Evolutionary conservation across 805 yeast genomes (phyloP).

Genomic region (Lachancea mirantina): DNA sequence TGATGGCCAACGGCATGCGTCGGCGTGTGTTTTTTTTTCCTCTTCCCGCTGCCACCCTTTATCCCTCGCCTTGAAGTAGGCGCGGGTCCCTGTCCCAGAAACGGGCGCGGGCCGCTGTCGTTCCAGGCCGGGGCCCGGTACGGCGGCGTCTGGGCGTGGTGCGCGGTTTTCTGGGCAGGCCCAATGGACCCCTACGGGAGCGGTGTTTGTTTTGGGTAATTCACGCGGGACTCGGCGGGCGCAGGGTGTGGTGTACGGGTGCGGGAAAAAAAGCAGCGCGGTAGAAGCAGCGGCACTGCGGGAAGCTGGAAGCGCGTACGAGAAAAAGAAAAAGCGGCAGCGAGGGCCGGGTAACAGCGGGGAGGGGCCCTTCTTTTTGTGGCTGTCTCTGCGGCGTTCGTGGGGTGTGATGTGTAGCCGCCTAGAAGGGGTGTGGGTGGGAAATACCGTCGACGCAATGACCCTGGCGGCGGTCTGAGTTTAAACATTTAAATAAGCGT

Average conservation of each 20-base stretch:
- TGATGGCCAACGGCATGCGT: neutral
- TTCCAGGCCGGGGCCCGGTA: neutral
- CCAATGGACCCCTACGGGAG: neutral
- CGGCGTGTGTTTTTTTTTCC: neutral
- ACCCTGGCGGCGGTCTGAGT: neutral
- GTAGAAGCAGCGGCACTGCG: neutral
- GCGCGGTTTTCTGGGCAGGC: slow-evolving; percentile 4
- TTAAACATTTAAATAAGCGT: no score
- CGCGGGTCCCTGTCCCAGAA: slow-evolving; percentile 1
- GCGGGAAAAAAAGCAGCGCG: neutral
- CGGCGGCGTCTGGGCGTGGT: slow-evolving; percentile 3
- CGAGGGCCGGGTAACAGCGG: no score
- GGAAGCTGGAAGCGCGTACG: slow-evolving; percentile 1
- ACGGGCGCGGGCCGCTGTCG: slow-evolving; percentile 1
- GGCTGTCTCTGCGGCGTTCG: no score
- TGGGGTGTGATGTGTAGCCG: slow-evolving; percentile 1
- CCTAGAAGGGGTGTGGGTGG: slow-evolving; percentile 1
- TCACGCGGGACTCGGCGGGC: slow-evolving; percentile 4
- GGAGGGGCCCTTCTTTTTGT: no score
- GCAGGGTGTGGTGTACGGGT: neutral
- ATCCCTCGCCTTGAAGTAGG: neutral
- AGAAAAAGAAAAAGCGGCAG: no score
- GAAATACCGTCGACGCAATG: neutral
- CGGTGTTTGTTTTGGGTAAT: neutral
- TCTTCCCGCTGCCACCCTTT: neutral